phyloP scores from a whole-genome alignment of 2,329 filamentous ascomycete genomes.

The Alternaria sp. region DNA sequence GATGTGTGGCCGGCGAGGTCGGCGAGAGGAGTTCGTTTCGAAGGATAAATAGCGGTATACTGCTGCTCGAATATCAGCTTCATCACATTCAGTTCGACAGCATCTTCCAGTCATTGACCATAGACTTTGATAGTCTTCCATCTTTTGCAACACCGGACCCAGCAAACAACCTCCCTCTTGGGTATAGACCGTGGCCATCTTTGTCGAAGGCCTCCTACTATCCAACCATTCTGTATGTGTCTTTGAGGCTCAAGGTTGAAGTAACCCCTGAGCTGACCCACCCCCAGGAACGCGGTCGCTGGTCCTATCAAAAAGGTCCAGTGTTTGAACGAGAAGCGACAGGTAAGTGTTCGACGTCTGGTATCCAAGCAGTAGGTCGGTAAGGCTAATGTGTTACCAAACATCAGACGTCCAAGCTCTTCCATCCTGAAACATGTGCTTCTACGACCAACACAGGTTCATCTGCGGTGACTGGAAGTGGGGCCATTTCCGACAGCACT shows the following conservation, averaged over 20 bases:
- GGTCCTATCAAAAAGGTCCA: constrained; percentile 34
- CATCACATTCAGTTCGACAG: constrained; percentile 41
- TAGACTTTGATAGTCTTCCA: constrained; percentile 32
- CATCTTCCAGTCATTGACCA: constrained; percentile 41
- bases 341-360: constrained; percentile 41
- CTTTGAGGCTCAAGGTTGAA: constrained; percentile 30
- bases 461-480: constrained; percentile 91
- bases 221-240: constrained; percentile 48
- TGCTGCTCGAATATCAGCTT: constrained; percentile 31
- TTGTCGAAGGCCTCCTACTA: constrained; percentile 26
- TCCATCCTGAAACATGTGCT: constrained; percentile 75
- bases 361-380: constrained; percentile 39
- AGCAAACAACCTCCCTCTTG: constrained; percentile 34
- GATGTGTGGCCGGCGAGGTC: constrained; percentile 34
- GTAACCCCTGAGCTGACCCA: constrained; percentile 43
- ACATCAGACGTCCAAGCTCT: constrained; percentile 41
- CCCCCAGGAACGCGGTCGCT: constrained; percentile 25
- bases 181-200: constrained; percentile 17
- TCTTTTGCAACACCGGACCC: constrained; percentile 41
- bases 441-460: constrained; percentile 90
- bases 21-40: constrained; percentile 34
- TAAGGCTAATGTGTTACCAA: constrained; percentile 41
- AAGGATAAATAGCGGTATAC: constrained; percentile 53
- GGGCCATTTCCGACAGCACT: constrained; percentile 91
- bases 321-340: constrained; percentile 32